Evolutionary conservation across 495 filamentous ascomycete genomes (phyloP).

Genomic region (Rostrohypoxylon terebratum): DNA sequence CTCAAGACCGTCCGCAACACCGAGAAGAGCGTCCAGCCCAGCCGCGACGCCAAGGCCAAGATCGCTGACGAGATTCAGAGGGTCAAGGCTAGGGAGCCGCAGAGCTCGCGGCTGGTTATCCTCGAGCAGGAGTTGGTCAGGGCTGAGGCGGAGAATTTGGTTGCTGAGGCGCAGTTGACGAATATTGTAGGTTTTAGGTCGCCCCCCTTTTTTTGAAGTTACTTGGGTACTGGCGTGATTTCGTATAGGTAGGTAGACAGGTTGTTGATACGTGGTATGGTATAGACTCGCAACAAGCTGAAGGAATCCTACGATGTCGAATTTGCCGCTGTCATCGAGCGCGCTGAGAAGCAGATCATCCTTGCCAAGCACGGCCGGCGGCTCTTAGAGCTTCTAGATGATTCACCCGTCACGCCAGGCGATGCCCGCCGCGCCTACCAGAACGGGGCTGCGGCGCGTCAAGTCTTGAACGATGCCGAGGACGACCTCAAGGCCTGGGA

Average conservation of each 20-base stretch:
- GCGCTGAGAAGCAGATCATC: constrained; percentile 94
- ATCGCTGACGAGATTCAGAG: constrained; percentile 89
- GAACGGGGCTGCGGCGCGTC: constrained; percentile 71
- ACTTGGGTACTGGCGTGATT: neutral
- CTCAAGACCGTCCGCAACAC: constrained; percentile 94
- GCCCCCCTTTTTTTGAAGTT: neutral
- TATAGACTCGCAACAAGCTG: constrained; percentile 87
- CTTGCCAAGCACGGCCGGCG: constrained; percentile 89
- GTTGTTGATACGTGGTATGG: constrained; percentile 19
- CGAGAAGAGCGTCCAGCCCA: constrained; percentile 92
- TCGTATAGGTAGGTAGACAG: neutral
- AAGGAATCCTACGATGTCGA: constrained; percentile 93
- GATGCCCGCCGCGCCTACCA: constrained; percentile 76
- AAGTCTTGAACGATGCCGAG: constrained; percentile 93
- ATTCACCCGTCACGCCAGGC: constrained; percentile 88
- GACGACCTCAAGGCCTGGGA: constrained; percentile 85
- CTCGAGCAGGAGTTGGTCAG: constrained; percentile 96
- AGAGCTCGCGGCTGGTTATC: constrained; percentile 76
- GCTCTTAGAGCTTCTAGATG: constrained; percentile 89
- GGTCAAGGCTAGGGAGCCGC: constrained; percentile 89
- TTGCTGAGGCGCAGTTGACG: constrained; percentile 95
- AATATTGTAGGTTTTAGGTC: constrained; percentile 74
- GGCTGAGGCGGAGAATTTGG: constrained; percentile 92
- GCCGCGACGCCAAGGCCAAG: constrained; percentile 83
- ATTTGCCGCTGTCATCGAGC: constrained; percentile 88